Percentiles rank a stretch among this genome's conserved stretches.
phyloP scores from a whole-genome alignment of 495 filamentous ascomycete species.

The Neurospora sublineolata region DNA sequence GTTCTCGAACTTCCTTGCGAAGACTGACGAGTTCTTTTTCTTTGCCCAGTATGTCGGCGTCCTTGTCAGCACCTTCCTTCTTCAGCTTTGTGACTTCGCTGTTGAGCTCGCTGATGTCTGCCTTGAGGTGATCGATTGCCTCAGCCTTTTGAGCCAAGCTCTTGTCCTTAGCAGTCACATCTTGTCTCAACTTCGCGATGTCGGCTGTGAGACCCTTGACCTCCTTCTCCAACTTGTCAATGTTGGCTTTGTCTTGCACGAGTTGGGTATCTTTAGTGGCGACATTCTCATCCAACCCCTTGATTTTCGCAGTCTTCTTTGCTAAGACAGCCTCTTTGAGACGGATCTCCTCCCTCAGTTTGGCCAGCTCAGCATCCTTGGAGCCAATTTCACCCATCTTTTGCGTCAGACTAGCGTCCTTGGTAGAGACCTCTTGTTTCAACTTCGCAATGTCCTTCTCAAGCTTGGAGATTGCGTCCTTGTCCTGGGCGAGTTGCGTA shows the following conservation, averaged over 20 bases:
- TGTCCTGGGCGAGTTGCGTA: not conserved
- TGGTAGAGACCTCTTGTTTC: not conserved
- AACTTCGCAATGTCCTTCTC: not conserved
- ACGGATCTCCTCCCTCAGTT: not conserved
- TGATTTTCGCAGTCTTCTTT: not conserved
- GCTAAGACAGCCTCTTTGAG: not conserved
- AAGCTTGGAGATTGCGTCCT: not conserved
- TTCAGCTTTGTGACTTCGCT: not conserved
- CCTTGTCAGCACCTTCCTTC: not conserved
- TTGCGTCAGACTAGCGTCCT: not conserved
- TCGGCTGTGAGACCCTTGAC: not conserved
- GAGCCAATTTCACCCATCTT: not conserved
- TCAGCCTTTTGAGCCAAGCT: not conserved
- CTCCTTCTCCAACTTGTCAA: not conserved
- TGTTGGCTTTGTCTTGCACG: not conserved
- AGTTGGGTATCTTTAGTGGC: not conserved
- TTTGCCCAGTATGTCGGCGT: not conserved
- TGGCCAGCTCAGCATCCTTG: not conserved
- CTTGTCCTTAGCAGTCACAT: not conserved
- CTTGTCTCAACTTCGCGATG: not conserved
- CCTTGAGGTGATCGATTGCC: not conserved
- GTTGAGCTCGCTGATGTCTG: not conserved
- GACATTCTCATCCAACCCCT: not conserved
- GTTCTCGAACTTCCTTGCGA: not conserved
- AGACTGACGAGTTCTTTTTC: not conserved